phyloP scores from a whole-genome alignment of 2,329 filamentous ascomycete species.

The Fusarium beomiforme region DNA sequence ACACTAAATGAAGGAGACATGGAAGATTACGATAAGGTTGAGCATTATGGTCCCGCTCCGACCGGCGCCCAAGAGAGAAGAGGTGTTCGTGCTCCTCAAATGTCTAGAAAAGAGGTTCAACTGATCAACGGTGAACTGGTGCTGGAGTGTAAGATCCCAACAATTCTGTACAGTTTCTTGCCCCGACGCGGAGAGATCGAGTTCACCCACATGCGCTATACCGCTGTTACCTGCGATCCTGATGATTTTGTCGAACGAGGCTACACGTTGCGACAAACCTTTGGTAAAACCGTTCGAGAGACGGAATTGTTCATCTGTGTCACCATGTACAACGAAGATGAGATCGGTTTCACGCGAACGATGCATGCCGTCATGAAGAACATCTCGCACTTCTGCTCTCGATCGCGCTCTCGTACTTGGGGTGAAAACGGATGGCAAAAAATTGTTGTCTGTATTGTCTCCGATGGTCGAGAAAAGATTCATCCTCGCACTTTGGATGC shows the following conservation, averaged over 20 bases:
- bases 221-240: slow-evolving; percentile 96
- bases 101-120: slow-evolving; percentile 92
- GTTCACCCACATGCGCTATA: slow-evolving; percentile 99
- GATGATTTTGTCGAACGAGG: slow-evolving; percentile 90
- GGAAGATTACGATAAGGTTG: slow-evolving; percentile 66
- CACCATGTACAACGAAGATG: slow-evolving; percentile 99
- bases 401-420: slow-evolving; percentile 93
- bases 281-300: slow-evolving; percentile 83
- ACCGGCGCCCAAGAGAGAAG: slow-evolving; percentile 86
- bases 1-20: slow-evolving; percentile 61
- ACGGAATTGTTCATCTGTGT: slow-evolving; percentile 97
- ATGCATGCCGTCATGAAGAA: slow-evolving; percentile 99
- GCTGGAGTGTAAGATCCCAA: slow-evolving; percentile 98
- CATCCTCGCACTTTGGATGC: slow-evolving; percentile 94
- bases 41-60: slow-evolving; percentile 89
- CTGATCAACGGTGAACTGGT: slow-evolving; percentile 98
- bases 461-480: slow-evolving; percentile 89
- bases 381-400: slow-evolving; percentile 93
- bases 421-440: slow-evolving; percentile 98
- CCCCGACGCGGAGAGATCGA: slow-evolving; percentile 92
- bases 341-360: slow-evolving; percentile 94
- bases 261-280: slow-evolving; percentile 92
- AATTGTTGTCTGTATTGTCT: slow-evolving; percentile 97
- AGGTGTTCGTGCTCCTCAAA: slow-evolving; percentile 86
- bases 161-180: slow-evolving; percentile 96